Evolutionary conservation across 2,329 filamentous ascomycete species (phyloP).

Genomic region (Neurospora sp.): DNA sequence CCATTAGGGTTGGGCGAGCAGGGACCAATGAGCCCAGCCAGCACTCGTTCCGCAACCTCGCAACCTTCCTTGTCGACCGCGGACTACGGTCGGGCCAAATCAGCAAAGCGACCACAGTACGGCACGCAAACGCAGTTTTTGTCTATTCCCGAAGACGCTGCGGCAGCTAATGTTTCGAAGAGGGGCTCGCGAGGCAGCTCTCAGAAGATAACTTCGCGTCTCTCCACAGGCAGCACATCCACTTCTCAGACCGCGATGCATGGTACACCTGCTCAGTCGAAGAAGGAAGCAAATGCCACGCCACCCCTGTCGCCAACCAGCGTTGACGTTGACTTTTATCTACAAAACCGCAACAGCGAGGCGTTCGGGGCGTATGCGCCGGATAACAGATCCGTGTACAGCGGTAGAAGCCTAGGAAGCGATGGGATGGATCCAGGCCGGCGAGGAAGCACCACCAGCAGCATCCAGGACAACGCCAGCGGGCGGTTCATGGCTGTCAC

Average conservation of each 20-base stretch:
- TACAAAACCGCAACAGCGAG: constrained; percentile 23
- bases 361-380: not conserved
- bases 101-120: constrained; percentile 31
- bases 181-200: constrained; percentile 23
- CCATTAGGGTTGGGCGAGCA: constrained; percentile 19
- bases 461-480: constrained; percentile 21
- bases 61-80: constrained; percentile 7
- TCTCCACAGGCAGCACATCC: constrained; percentile 28
- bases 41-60: constrained; percentile 14
- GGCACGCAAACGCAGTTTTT: constrained; percentile 30
- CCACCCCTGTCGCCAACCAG: constrained; percentile 43
- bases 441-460: constrained; percentile 13
- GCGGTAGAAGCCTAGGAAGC: constrained; percentile 14
- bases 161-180: constrained; percentile 3
- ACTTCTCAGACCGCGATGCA: constrained; percentile 26
- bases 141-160: constrained; percentile 27
- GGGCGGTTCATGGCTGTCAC: constrained; percentile 48
- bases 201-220: constrained; percentile 21
- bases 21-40: constrained; percentile 13
- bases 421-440: constrained; percentile 6
- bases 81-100: constrained; percentile 16
- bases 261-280: constrained; percentile 11
- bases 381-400: constrained; percentile 25
- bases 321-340: constrained; percentile 40
- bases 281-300: constrained; percentile 24